Base-by-base conservation (phyloP, 2,329 filamentous ascomycete species). In the Cladobotryum protrusum region DNA sequence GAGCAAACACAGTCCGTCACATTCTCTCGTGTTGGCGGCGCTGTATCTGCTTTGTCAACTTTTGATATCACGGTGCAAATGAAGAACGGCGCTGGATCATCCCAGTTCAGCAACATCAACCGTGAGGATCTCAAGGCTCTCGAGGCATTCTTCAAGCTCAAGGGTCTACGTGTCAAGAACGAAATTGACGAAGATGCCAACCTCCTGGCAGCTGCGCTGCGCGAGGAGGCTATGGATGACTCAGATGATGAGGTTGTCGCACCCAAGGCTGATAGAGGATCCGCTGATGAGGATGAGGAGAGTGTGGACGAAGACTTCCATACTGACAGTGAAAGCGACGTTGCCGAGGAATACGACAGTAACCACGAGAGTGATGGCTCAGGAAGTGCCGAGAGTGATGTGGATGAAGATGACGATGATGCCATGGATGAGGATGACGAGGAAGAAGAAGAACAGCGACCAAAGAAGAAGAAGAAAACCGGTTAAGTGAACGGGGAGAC, bases 31-130 rank as follows among this genome's bases (percentile, higher is more conserved):
- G 91, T 99, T 41, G 90, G 90, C 54, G 93, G 93, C 52, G 91
- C 92, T 48, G 85, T 97, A 54, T 95, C 92, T 46, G 89, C 93
- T 45, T 87, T 92, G 58, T 88, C 93, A 51, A 99, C 93, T 2
- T 99, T 99, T 64, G 93, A 99, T 67, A 96, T 99, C 60, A 93
- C 90, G 0, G 88, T 99, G 52, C 85, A 85, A 49, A 80, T 96
- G 74, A 97, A 96, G 77, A 82, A 77, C 58, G 88, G 87, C n/a
- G 78, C 82, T 47, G 87, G 87, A 50, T 90, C 95, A 63, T 89
- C 91, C 60, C 91, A 96, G 63, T 99, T 99, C 74, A 96, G 90
- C 72, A 99, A 99, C 75, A 99, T 99, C 69, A 99, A 96, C 67
- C 87, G 92, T 60, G 93, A 99, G 73, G 93, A 99, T 67, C 89